Percentiles rank a stretch among this genome's conserved stretches.
These are phyloP conservation scores for Colletotrichum melonis DNA, from an alignment of 2,329 filamentous ascomycete genomes.

Conservation along the genomic window DNA sequence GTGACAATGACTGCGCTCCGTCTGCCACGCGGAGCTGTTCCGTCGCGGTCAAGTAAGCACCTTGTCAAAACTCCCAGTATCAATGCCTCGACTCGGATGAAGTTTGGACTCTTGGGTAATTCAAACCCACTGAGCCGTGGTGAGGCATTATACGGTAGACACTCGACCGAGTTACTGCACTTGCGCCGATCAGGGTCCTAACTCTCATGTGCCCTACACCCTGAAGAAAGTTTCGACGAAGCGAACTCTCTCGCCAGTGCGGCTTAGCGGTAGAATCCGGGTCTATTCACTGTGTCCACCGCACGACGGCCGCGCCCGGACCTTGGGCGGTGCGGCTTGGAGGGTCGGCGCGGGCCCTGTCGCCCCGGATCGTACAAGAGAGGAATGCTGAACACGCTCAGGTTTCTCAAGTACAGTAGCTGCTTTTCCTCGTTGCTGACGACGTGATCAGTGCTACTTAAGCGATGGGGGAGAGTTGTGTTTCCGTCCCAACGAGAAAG, in stretches of 20 bases:
- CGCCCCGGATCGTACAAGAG: constrained; percentile 1
- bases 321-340: background rate
- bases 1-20: background rate
- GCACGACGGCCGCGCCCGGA: constrained; percentile 17
- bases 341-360: background rate
- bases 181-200: constrained; percentile 28
- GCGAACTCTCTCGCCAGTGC: constrained; percentile 18
- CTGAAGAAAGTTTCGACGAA: constrained; percentile 17
- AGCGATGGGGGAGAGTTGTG: background rate
- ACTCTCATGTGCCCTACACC: constrained; percentile 11
- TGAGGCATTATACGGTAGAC: constrained; percentile 5
- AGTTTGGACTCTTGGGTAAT: constrained; percentile 20
- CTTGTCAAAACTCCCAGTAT: background rate
- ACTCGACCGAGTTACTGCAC: background rate
- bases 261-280: background rate
- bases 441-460: background rate
- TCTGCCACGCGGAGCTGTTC: background rate
- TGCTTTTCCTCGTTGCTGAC: background rate
- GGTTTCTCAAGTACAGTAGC: background rate
- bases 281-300: background rate
- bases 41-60: background rate
- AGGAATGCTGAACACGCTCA: constrained; percentile 3
- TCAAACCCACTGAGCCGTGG: background rate
- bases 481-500: background rate
- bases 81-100: constrained; percentile 23